Percentiles rank a stretch among this genome's conserved stretches.
phyloP scores from a whole-genome alignment of 352 stramenopile species.

The Pythium sukuiense region DNA sequence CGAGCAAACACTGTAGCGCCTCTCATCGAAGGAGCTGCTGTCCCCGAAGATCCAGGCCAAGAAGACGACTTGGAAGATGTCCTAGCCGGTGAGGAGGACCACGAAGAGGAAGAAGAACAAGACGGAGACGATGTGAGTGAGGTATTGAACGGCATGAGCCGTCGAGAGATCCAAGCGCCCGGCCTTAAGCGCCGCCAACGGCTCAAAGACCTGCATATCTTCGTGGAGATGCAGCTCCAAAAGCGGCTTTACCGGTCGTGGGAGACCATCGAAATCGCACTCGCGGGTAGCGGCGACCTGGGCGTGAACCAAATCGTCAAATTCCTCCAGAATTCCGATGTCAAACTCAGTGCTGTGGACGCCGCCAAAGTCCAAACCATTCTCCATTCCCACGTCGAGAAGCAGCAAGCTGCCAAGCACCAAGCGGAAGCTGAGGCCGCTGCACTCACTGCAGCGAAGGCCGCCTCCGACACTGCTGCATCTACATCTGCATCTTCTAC shows the following conservation, averaged over 20 bases:
- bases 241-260: constrained; percentile 67
- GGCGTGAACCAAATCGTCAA: constrained; percentile 65
- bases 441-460: background rate
- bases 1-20: background rate
- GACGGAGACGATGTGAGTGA: background rate
- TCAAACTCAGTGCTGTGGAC: constrained; percentile 57
- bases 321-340: constrained; percentile 66
- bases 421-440: constrained; percentile 13
- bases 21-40: background rate
- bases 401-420: constrained; percentile 15
- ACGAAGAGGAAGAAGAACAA: constrained; percentile 14
- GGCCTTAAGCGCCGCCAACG: constrained; percentile 52
- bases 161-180: constrained; percentile 26
- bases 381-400: constrained; percentile 48
- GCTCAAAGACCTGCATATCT: constrained; percentile 62
- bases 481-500: background rate
- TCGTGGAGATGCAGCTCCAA: constrained; percentile 64
- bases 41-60: background rate
- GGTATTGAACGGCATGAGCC: background rate
- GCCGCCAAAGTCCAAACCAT: constrained; percentile 58
- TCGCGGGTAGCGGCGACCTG: constrained; percentile 65
- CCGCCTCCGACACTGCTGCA: background rate
- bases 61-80: constrained; percentile 16
- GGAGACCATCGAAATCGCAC: constrained; percentile 74
- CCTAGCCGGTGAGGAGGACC: constrained; percentile 13